A percentile compares a stretch with the other conserved stretches of the same genome.
Evolutionary conservation across 441 rosid genomes (phyloP).

Genomic region (Gossypium gossypioides): DNA sequence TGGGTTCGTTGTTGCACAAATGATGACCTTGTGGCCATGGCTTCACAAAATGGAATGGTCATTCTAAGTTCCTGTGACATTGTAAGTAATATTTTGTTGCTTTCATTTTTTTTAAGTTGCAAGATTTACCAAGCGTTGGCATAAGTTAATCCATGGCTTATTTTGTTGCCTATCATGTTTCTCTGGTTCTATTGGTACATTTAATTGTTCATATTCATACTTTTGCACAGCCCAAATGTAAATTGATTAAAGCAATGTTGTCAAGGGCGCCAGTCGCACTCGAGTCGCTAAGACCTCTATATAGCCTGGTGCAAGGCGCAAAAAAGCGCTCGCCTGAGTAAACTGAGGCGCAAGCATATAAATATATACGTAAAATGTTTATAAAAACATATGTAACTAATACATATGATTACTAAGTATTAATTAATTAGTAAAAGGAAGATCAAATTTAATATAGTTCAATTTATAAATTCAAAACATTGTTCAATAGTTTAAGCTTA

Average conservation of each 20-base stretch:
- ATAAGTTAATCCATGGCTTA: background rate
- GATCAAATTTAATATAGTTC: background rate
- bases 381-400: background rate
- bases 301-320: background rate
- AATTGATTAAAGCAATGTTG: background rate
- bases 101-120: background rate
- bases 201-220: background rate
- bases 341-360: background rate
- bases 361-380: background rate
- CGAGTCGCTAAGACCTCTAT: background rate
- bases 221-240: background rate
- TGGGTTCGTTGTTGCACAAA: slow-evolving; percentile 93
- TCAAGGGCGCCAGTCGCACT: background rate
- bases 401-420: background rate
- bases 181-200: background rate
- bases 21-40: slow-evolving; percentile 92
- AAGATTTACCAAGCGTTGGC: background rate
- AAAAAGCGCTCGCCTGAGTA: background rate
- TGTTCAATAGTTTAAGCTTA: background rate
- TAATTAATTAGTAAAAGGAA: background rate
- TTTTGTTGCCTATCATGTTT: background rate
- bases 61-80: slow-evolving; percentile 67
- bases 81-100: slow-evolving; percentile 33
- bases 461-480: background rate
- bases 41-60: slow-evolving; percentile 91